Base-by-base conservation (phyloP, 768 basidiomycete genomes). In the Tylopilus vinaceipallidus region DNA sequence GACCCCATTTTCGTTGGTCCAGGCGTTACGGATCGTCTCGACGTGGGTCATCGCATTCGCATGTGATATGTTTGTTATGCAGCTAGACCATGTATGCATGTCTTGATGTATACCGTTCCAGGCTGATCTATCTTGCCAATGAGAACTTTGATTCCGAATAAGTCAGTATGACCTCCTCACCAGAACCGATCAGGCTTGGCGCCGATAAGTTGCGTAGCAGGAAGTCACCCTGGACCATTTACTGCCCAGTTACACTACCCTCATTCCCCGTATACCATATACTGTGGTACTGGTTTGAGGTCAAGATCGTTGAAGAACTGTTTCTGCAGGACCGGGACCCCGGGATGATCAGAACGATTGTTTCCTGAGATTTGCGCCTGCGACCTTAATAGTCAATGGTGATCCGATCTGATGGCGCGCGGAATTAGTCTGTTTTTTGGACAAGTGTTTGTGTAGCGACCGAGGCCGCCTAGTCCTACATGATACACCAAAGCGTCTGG, bases 331-430 rank as follows among this genome's bases (percentile, higher is more conserved):
- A 40, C n/a, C 16, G 37, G 19, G 42, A 11, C 37, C 50, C 42
- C 40, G 24, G 38, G 46, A 50, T 36, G 44, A 46, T 23, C 42
- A 47, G 58, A 47, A 44, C 20, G 36, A 30, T 49, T 35, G 36
- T 38, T 41, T 39, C 5, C 42, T 38, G 40, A 48, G 52, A 55
- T 50, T 47, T 49, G 20, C 36, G 12, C 26, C 17, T 37, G 24
- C 33, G n/a, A 48, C 29, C 27, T 23, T 38, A 26, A 45, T 36
- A 23, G 17, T 39, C 24, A 24, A 33, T 20, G 20, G 13, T 24
- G 30, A 50, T 48, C 52, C 50, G 23, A 36, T 27, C 24, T 14
- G 32, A 16, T 22, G 49, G 44, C 36, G 39, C 45, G 4, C 42
- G 17, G 10, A 14, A 11, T 19, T 5, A 27, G 34, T 35, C 35